Percentiles rank a stretch among this genome's conserved stretches.
Conservation (phyloP, 768 basidiomycete species). For the Rhodotorula babjevae region DNA sequence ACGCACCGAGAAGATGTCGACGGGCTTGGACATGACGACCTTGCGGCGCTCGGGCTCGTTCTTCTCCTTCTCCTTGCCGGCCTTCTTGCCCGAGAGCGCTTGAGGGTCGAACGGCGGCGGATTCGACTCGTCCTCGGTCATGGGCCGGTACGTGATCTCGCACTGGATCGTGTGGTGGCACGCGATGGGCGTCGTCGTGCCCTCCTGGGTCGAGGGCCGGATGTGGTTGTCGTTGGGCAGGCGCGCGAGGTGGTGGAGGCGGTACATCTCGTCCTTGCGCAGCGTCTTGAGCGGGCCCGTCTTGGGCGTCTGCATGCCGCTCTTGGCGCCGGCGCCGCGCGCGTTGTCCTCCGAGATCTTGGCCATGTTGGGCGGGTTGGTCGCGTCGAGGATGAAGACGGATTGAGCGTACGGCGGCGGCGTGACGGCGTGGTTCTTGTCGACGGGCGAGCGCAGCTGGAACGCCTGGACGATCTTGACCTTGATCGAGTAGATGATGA, state of each 20-base stretch:
- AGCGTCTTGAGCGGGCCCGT: constrained; percentile 25
- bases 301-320: constrained; percentile 6
- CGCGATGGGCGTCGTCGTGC: constrained; percentile 27
- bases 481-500: constrained; percentile 36
- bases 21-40: constrained; percentile 29
- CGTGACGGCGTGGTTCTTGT: constrained; percentile 4
- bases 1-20: constrained; percentile 28
- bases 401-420: constrained; percentile 19
- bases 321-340: background rate
- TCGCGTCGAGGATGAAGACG: constrained; percentile 33
- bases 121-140: constrained; percentile 28
- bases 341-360: constrained; percentile 17
- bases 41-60: constrained; percentile 29
- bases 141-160: constrained; percentile 27
- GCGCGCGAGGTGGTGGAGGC: constrained; percentile 33
- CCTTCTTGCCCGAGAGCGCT: background rate
- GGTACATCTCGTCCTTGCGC: constrained; percentile 25
- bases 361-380: constrained; percentile 32
- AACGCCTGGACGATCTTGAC: constrained; percentile 38
- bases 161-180: constrained; percentile 31
- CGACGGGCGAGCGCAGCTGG: constrained; percentile 21
- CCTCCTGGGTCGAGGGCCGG: constrained; percentile 34
- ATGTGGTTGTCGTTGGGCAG: constrained; percentile 37
- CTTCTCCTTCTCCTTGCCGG: constrained; percentile 22
- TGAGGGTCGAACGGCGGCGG: background rate